Conservation (phyloP, 2,329 filamentous ascomycete genomes). For the Beauveria pseudobassiana region DNA sequence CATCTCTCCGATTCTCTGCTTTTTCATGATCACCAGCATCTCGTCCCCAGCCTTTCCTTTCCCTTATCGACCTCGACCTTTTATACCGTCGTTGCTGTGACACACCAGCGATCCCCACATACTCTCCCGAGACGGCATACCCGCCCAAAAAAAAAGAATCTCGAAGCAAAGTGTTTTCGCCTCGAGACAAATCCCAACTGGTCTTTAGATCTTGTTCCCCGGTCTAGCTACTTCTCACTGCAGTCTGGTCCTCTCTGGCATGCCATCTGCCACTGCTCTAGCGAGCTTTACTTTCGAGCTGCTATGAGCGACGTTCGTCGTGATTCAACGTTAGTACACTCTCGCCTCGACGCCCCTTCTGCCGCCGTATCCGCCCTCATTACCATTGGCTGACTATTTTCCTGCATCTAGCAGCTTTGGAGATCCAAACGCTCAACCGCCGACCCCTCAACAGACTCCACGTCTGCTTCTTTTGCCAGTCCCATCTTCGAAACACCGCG, state of each 20-base stretch:
- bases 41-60: neutral
- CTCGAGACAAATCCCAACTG: constrained; percentile 4
- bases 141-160: constrained; percentile 8
- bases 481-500: constrained; percentile 51
- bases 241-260: constrained; percentile 1
- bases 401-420: constrained; percentile 44
- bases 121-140: constrained; percentile 5
- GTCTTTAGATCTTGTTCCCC: neutral
- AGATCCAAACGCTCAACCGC: constrained; percentile 54
- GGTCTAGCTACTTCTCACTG: neutral
- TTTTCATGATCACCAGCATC: neutral
- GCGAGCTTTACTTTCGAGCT: constrained; percentile 23
- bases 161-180: neutral
- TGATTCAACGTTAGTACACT: constrained; percentile 37
- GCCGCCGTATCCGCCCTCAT: neutral
- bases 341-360: neutral
- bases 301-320: constrained; percentile 58
- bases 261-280: constrained; percentile 4
- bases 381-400: constrained; percentile 25
- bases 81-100: constrained; percentile 11
- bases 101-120: constrained; percentile 10
- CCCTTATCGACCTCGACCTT: neutral
- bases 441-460: constrained; percentile 51
- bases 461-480: constrained; percentile 44
- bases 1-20: neutral